A percentile compares a stretch with the other conserved stretches of the same genome.
These are phyloP conservation scores for Kockiozyma suomiensis DNA, from an alignment of 805 yeast genomes.

Conservation along the genomic window DNA sequence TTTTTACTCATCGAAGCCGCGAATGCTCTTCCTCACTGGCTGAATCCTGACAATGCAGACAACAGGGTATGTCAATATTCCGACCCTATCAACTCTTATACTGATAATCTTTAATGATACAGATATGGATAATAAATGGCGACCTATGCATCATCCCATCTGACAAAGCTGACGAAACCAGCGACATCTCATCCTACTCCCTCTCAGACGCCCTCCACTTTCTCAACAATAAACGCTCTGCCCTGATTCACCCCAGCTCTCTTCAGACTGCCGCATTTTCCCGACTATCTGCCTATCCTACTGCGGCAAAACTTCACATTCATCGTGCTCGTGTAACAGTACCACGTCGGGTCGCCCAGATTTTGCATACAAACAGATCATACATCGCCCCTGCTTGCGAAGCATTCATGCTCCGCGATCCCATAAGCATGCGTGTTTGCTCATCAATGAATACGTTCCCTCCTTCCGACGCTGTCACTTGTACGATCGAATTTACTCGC, in stretches of 20 bases:
- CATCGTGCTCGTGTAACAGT: slow-evolving; percentile 34
- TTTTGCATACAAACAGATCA: slow-evolving; percentile 32
- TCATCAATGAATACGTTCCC: slow-evolving; percentile 30
- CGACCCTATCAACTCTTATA: neutral
- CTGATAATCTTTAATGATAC: slow-evolving; percentile 38
- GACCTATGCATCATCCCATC: slow-evolving; percentile 31
- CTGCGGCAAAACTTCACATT: slow-evolving; percentile 18
- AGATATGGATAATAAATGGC: slow-evolving; percentile 38
- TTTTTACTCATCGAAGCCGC: slow-evolving; percentile 55
- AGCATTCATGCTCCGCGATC: slow-evolving; percentile 34
- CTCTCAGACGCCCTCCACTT: slow-evolving; percentile 6
- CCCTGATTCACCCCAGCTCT: slow-evolving; percentile 5
- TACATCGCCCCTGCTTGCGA: slow-evolving; percentile 36
- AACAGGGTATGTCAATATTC: slow-evolving; percentile 46
- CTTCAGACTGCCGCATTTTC: slow-evolving; percentile 23
- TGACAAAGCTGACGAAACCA: neutral
- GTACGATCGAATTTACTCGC: slow-evolving; percentile 33
- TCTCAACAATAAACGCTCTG: neutral
- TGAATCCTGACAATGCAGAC: slow-evolving; percentile 50
- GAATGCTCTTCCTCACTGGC: slow-evolving; percentile 52
- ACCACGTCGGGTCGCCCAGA: slow-evolving; percentile 36
- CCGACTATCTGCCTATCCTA: slow-evolving; percentile 26
- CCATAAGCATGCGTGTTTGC: slow-evolving; percentile 27
- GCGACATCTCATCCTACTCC: neutral
- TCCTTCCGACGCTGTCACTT: slow-evolving; percentile 33